phyloP scores from a whole-genome alignment of 352 stramenopile genomes.

The Globisporangium okanoganense region DNA sequence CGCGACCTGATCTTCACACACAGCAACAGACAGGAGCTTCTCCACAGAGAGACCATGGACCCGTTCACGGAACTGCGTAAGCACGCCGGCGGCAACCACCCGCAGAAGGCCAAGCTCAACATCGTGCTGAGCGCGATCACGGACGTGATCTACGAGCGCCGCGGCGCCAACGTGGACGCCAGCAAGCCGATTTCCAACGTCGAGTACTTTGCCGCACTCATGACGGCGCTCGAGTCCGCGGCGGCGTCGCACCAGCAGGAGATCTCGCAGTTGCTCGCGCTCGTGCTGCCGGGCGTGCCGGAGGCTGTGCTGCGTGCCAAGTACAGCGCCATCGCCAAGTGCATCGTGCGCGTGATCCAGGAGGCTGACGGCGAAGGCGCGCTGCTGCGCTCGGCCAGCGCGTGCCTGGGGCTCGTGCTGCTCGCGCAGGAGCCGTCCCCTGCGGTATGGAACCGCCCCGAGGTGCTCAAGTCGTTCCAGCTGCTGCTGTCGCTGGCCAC shows the following conservation, averaged over 20 bases:
- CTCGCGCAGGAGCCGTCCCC: conserved; percentile 69
- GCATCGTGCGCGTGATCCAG: conserved; percentile 64
- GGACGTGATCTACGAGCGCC: conserved; percentile 81
- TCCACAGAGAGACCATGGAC: conserved; percentile 37
- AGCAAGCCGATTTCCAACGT: conserved; percentile 56
- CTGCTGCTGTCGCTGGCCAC: conserved; percentile 73
- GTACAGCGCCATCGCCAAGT: conserved; percentile 69
- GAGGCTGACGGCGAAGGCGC: conserved; percentile 58
- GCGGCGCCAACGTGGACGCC: conserved; percentile 18
- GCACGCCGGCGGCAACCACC: conserved; percentile 70
- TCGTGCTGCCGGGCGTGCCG: conserved; percentile 67
- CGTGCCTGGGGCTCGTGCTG: conserved; percentile 58
- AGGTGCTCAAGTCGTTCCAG: conserved; percentile 75
- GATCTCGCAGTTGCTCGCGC: conserved; percentile 69
- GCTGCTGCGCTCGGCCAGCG: conserved; percentile 57
- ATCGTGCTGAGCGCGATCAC: conserved; percentile 80
- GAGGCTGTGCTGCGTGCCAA: conserved; percentile 78
- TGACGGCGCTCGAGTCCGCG: conserved; percentile 80
- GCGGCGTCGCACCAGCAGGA: conserved; percentile 72
- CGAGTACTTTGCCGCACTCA: conserved; percentile 86
- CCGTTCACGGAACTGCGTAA: conserved; percentile 77
- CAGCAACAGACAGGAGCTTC: background rate
- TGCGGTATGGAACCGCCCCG: conserved; percentile 56
- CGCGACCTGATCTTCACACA: background rate
- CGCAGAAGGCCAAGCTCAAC: conserved; percentile 83